A percentile compares a stretch with the other conserved stretches of the same genome.
Evolutionary conservation across 129 eudicot species (phyloP).

Genomic region (Ambrosia trifida): DNA sequence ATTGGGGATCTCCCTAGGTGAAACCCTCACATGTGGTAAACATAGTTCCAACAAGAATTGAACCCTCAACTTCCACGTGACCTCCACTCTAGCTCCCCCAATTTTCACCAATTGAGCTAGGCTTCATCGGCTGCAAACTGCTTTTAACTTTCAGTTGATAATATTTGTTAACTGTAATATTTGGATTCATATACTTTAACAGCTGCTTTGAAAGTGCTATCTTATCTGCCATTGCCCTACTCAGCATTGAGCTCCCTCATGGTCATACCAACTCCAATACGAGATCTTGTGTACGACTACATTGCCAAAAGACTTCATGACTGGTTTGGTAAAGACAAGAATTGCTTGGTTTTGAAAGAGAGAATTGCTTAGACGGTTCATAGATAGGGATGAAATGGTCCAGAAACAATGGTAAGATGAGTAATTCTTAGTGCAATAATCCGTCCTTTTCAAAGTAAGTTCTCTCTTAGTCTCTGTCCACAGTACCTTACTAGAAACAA

Average conservation of each 20-base stretch:
- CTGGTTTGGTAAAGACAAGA: conserved; percentile 84
- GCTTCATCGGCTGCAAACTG: too few relatives aligned
- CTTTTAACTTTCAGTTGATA: too few relatives aligned
- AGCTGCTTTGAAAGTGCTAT: conserved; percentile 86
- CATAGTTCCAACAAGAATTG: too few relatives aligned
- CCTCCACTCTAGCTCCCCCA: too few relatives aligned
- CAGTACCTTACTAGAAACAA: conserved; percentile 4
- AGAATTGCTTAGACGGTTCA: conserved; percentile 84
- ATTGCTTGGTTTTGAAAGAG: conserved; percentile 82
- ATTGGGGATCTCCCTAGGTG: too few relatives aligned
- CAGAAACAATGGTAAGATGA: conserved; percentile 39
- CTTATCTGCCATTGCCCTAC: conserved; percentile 86
- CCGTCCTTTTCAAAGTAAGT: conserved; percentile 1
- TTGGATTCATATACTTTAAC: conserved; percentile 26
- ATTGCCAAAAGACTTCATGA: conserved; percentile 73
- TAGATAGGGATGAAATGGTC: conserved; percentile 77
- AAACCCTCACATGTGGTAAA: too few relatives aligned
- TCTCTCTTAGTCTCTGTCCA: background rate
- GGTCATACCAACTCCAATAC: conserved; percentile 69
- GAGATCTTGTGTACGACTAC: conserved; percentile 85
- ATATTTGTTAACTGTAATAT: background rate
- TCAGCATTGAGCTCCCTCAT: conserved; percentile 61
- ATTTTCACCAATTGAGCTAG: too few relatives aligned
- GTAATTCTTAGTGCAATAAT: conserved; percentile 15
- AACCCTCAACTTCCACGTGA: too few relatives aligned